Conservation (phyloP, 2,329 filamentous ascomycete genomes). For the Aspergillus sclerotialis region DNA sequence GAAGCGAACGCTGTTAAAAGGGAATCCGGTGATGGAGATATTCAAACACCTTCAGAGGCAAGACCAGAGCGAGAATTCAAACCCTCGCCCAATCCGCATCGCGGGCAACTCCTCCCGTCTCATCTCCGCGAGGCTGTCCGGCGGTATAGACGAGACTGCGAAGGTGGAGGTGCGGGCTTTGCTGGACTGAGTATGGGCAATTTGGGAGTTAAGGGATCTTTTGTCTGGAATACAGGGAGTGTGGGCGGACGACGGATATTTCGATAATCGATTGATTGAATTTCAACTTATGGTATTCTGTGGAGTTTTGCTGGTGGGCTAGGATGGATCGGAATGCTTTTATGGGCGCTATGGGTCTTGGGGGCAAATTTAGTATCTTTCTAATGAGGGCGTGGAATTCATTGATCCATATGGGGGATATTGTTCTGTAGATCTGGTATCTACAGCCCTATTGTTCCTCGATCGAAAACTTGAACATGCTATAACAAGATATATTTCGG, state of each 20-base stretch:
- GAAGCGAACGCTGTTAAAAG: constrained; percentile 1
- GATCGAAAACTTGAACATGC: no score
- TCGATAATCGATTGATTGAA: constrained; percentile 28
- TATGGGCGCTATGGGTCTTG: no score
- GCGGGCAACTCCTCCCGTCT: constrained; percentile 41
- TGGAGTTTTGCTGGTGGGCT: no score
- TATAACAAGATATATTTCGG: no score
- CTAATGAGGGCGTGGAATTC: no score
- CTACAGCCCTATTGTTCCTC: no score
- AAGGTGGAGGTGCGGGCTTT: constrained; percentile 43
- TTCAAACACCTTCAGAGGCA: constrained; percentile 7
- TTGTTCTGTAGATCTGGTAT: no score
- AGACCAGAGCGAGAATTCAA: constrained; percentile 22
- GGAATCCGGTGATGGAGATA: background rate
- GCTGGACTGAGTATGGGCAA: constrained; percentile 41
- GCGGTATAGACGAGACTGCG: constrained; percentile 42
- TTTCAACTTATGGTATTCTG: constrained; percentile 1
- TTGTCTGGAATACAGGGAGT: constrained; percentile 36
- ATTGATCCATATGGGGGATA: no score
- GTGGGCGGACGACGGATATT: constrained; percentile 39
- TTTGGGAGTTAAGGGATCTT: constrained; percentile 36
- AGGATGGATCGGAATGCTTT: no score
- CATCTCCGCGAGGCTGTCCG: constrained; percentile 45
- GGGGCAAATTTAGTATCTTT: no score
- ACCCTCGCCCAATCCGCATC: constrained; percentile 38